Percentiles rank a stretch among this genome's conserved stretches.
Evolutionary conservation across 2,329 filamentous ascomycete species (phyloP).

Genomic region (Purpureocillium takamizusanense): DNA sequence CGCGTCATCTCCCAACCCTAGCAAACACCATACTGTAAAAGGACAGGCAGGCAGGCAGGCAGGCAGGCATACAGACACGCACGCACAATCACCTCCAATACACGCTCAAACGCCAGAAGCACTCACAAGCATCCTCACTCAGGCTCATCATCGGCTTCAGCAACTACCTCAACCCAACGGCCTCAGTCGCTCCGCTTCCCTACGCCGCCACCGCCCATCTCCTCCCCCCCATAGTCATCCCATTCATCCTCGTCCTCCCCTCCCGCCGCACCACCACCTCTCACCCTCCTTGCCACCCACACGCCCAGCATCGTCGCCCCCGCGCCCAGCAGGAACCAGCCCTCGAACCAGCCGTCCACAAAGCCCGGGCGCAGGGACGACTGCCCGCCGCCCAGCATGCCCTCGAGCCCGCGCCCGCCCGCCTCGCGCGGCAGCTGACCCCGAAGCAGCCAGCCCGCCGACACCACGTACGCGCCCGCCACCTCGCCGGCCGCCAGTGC

Average conservation of each 20-base stretch:
- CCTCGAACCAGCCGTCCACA: conserved; percentile 64
- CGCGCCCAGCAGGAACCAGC: conserved; percentile 69
- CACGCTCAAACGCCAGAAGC: too few relatives aligned
- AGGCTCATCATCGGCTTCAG: too few relatives aligned
- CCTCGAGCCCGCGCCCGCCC: conserved; percentile 67
- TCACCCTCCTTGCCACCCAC: conserved; percentile 35
- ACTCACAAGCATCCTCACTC: too few relatives aligned
- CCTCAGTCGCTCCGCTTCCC: too few relatives aligned
- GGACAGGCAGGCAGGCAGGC: too few relatives aligned
- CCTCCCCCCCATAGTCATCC: conserved; percentile 54
- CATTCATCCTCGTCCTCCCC: conserved; percentile 51
- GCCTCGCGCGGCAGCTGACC: conserved; percentile 73
- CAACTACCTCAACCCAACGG: too few relatives aligned
- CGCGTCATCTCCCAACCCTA: too few relatives aligned
- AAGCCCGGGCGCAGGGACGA: conserved; percentile 1
- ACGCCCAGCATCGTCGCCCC: conserved; percentile 60
- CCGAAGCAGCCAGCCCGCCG: conserved; percentile 64
- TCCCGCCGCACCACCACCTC: conserved; percentile 35
- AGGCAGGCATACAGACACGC: too few relatives aligned
- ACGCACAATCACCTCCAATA: too few relatives aligned
- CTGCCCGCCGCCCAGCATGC: conserved; percentile 56
- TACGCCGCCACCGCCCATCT: conserved; percentile 66
- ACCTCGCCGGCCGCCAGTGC: conserved; percentile 75
- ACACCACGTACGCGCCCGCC: conserved; percentile 77
- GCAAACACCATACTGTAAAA: too few relatives aligned